Percentiles rank a stretch among this genome's conserved stretches.
Conservation (phyloP, 2,329 filamentous ascomycete genomes). For the Scleromitrula shiraiana region DNA sequence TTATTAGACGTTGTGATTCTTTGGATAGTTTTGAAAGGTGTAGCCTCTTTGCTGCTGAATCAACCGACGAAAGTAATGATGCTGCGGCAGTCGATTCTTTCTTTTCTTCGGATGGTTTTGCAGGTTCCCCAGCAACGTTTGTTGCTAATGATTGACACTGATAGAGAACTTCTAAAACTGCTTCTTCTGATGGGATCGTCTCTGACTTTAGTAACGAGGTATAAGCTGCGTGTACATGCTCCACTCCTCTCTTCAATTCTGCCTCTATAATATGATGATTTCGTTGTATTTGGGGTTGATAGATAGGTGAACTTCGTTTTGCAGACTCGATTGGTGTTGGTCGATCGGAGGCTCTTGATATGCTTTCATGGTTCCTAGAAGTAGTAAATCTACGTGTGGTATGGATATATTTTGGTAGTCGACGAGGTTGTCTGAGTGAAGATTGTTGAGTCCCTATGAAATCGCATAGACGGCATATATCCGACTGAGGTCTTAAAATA, state of each 20-base stretch:
- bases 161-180: constrained; percentile 15
- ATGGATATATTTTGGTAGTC: constrained; percentile 12
- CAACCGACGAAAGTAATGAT: constrained; percentile 42
- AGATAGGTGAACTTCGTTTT: not conserved
- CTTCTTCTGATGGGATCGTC: constrained; percentile 19
- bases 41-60: constrained; percentile 18
- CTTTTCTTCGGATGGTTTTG: constrained; percentile 9
- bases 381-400: constrained; percentile 18
- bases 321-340: not conserved
- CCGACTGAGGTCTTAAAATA: constrained; percentile 25
- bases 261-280: constrained; percentile 11
- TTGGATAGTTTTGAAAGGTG: constrained; percentile 14
- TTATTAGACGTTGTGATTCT: constrained; percentile 26
- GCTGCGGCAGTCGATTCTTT: constrained; percentile 38
- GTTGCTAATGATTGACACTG: constrained; percentile 21
- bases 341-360: not conserved
- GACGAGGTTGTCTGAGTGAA: constrained; percentile 10
- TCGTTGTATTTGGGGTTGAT: not conserved
- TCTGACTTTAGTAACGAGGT: constrained; percentile 18
- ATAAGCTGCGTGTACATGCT: constrained; percentile 16
- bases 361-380: constrained; percentile 9
- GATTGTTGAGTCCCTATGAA: constrained; percentile 23
- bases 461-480: constrained; percentile 40
- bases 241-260: constrained; percentile 18
- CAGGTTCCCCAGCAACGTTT: constrained; percentile 20